Percentiles rank a stretch among this genome's conserved stretches.
phyloP scores from a whole-genome alignment of 192 early-diverging fungal genomes.

The Gigaspora rosea region DNA sequence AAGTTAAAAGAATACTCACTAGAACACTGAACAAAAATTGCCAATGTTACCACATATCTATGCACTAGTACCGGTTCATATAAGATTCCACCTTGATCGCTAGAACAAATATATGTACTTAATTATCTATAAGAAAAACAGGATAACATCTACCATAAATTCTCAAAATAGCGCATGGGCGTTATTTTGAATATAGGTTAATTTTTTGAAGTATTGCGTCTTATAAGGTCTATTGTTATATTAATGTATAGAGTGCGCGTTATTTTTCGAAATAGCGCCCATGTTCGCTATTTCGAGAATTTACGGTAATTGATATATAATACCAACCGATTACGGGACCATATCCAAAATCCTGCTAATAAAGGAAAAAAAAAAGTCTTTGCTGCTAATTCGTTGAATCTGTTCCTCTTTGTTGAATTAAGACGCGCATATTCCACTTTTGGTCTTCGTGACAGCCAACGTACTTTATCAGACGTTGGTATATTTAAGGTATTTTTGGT shows the following conservation, averaged over 20 bases:
- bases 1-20: slow-evolving; percentile 19
- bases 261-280: too few relatives aligned
- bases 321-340: slow-evolving; percentile 21
- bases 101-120: not conserved
- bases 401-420: slow-evolving; percentile 5
- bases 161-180: too few relatives aligned
- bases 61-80: slow-evolving; percentile 21
- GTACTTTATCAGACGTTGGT: slow-evolving; percentile 17
- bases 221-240: too few relatives aligned
- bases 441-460: slow-evolving; percentile 14
- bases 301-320: too few relatives aligned
- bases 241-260: too few relatives aligned
- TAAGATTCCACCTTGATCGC: not conserved
- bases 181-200: too few relatives aligned
- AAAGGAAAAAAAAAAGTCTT: slow-evolving; percentile 29
- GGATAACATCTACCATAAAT: not conserved
- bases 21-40: slow-evolving; percentile 24
- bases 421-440: not conserved
- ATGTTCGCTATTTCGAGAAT: too few relatives aligned
- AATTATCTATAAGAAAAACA: not conserved
- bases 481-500: not conserved
- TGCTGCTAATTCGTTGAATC: slow-evolving; percentile 24
- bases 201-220: too few relatives aligned
- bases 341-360: slow-evolving; percentile 27
- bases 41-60: slow-evolving; percentile 19